phyloP scores from a whole-genome alignment of 352 stramenopile species.

The Pythium sukuiense region DNA sequence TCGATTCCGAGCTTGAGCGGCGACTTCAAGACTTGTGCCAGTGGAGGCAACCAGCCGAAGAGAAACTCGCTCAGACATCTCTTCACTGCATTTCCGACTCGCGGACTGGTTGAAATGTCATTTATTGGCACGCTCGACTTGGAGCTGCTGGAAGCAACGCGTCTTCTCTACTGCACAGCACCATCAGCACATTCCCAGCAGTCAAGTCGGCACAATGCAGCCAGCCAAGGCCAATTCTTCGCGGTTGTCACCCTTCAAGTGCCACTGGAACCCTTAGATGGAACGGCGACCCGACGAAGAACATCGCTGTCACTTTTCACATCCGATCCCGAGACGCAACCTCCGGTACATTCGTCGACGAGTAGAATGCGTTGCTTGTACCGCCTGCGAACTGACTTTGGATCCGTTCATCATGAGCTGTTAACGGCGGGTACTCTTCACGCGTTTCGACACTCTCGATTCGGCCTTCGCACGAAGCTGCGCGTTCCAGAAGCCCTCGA shows the following conservation, averaged over 20 bases:
- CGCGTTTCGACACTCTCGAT: constrained; percentile 48
- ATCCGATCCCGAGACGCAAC: background rate
- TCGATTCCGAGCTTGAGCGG: constrained; percentile 43
- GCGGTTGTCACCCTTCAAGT: constrained; percentile 21
- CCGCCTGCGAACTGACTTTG: constrained; percentile 40
- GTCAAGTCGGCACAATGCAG: constrained; percentile 2
- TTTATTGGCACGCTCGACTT: constrained; percentile 69
- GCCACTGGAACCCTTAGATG: background rate
- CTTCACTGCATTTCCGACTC: background rate
- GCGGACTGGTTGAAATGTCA: constrained; percentile 27
- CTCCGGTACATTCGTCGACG: background rate
- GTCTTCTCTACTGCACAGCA: constrained; percentile 22
- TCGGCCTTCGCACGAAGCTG: constrained; percentile 39
- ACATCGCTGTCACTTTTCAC: constrained; percentile 14
- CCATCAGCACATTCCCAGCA: background rate
- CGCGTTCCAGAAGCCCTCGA: constrained; percentile 48
- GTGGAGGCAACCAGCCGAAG: background rate
- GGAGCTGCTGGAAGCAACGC: constrained; percentile 55
- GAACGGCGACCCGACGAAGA: background rate
- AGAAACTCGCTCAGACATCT: constrained; percentile 19
- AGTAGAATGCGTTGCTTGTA: constrained; percentile 32
- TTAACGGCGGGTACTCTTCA: constrained; percentile 43
- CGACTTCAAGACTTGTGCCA: constrained; percentile 42
- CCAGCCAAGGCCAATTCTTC: constrained; percentile 23
- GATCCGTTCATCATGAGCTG: constrained; percentile 50